These are phyloP conservation scores for Penicillium egyptiacum DNA, from an alignment of 495 filamentous ascomycete genomes.

Conservation along the genomic window DNA sequence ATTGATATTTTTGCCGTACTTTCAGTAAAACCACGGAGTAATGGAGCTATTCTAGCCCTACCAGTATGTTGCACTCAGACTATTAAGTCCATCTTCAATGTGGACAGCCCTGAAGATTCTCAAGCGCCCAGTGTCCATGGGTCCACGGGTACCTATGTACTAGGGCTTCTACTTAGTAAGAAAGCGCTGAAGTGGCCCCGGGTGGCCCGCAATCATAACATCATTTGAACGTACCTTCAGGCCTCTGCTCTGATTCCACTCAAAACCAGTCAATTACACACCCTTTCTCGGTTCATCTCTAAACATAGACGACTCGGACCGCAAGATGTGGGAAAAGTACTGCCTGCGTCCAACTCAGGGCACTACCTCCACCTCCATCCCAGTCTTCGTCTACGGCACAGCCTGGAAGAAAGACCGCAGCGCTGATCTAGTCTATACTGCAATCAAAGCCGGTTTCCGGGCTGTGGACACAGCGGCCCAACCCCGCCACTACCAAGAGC, in stretches of 20 bases:
- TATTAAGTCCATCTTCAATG: too few species aligned
- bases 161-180: conserved; percentile 4
- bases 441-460: conserved; percentile 68
- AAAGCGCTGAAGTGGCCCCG: not conserved
- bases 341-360: conserved; percentile 33
- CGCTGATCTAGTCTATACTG: conserved; percentile 64
- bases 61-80: too few species aligned
- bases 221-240: not conserved
- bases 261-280: not conserved
- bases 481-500: conserved; percentile 75
- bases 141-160: too few species aligned
- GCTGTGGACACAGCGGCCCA: conserved; percentile 79
- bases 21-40: not conserved
- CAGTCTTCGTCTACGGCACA: conserved; percentile 74
- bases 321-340: conserved; percentile 39
- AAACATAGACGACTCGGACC: conserved; percentile 27
- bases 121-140: too few species aligned
- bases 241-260: not conserved
- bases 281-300: not conserved
- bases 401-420: conserved; percentile 84
- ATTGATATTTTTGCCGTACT: not conserved
- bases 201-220: conserved; percentile 8
- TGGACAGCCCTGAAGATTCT: too few species aligned
- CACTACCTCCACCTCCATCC: conserved; percentile 35
- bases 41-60: not conserved